Percentiles rank a stretch among this genome's conserved stretches.
Conservation (phyloP, 371 early-diverging fungal species). For the Actinomortierella ambigua region DNA sequence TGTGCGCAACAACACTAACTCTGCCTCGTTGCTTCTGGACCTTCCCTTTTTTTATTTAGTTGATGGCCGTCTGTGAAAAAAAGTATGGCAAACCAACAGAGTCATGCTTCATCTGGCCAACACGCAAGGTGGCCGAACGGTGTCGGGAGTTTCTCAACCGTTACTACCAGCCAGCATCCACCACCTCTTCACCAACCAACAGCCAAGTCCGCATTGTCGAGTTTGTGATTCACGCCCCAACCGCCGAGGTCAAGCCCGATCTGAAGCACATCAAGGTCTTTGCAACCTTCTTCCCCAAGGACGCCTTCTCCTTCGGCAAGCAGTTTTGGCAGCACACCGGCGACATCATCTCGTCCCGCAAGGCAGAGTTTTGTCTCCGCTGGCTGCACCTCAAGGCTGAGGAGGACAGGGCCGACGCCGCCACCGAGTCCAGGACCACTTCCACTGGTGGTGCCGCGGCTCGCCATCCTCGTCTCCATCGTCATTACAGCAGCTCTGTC, state of each 20-base stretch:
- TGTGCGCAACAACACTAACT: too few species aligned
- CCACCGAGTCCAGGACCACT: too few species aligned
- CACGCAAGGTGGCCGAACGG: slow-evolving; percentile 67
- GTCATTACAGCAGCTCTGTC: slow-evolving; percentile 18
- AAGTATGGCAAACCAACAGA: slow-evolving; percentile 73
- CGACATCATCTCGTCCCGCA: slow-evolving; percentile 85
- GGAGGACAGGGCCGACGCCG: slow-evolving; percentile 26
- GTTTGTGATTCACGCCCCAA: slow-evolving; percentile 56
- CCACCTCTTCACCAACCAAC: slow-evolving; percentile 3
- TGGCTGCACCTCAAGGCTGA: slow-evolving; percentile 51
- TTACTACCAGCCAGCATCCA: slow-evolving; percentile 47
- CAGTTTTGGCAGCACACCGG: slow-evolving; percentile 96
- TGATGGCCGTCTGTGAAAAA: slow-evolving; percentile 56
- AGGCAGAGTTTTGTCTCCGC: slow-evolving; percentile 82
- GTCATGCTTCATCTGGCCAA: slow-evolving; percentile 76
- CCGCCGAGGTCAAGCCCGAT: slow-evolving; percentile 36
- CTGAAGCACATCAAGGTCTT: slow-evolving; percentile 56
- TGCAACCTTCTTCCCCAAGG: slow-evolving; percentile 76
- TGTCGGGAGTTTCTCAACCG: slow-evolving; percentile 72
- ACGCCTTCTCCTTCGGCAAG: slow-evolving; percentile 75
- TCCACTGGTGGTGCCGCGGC: slow-evolving; percentile 18
- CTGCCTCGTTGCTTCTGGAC: too few species aligned
- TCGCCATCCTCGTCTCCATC: slow-evolving; percentile 32
- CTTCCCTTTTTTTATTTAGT: slow-evolving; percentile 23
- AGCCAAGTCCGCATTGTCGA: slow-evolving; percentile 65